These are phyloP conservation scores for Boletus eberwhitei DNA, from an alignment of 768 basidiomycete genomes.

Conservation along the genomic window DNA sequence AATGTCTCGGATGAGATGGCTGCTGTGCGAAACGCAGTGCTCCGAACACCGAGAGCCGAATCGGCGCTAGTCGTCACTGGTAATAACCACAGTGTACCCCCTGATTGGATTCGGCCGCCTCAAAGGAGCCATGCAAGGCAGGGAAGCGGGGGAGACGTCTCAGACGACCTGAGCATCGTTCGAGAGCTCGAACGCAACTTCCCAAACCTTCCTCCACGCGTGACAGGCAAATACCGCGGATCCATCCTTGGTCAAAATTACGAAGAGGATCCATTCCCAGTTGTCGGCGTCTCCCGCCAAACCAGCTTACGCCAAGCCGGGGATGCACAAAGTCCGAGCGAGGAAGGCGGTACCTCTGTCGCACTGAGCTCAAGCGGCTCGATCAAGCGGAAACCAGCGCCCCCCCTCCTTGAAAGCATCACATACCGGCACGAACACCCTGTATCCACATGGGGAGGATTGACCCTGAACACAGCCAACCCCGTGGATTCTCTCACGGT, in stretches of 20 bases:
- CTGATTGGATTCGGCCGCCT: conserved; percentile 16
- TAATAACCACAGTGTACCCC: neutral
- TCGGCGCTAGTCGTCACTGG: conserved; percentile 2
- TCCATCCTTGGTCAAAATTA: conserved; percentile 23
- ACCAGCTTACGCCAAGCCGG: conserved; percentile 15
- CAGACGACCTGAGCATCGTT: conserved; percentile 44
- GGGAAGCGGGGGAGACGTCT: conserved; percentile 30
- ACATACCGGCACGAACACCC: conserved; percentile 1
- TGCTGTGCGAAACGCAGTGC: neutral
- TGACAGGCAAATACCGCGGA: conserved; percentile 27
- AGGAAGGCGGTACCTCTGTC: conserved; percentile 8
- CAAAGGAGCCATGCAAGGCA: conserved; percentile 5
- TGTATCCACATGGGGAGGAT: conserved; percentile 24
- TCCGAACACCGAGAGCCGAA: conserved; percentile 11
- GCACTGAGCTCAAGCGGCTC: conserved; percentile 18
- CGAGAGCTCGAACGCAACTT: conserved; percentile 53
- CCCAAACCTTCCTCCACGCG: conserved; percentile 44
- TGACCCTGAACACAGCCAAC: conserved; percentile 7
- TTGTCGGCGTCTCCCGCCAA: conserved; percentile 25
- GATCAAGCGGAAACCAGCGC: conserved; percentile 32
- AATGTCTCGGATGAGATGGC: conserved; percentile 11
- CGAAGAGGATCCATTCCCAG: conserved; percentile 21
- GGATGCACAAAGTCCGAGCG: conserved; percentile 2
- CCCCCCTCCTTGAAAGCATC: conserved; percentile 24
- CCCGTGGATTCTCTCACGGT: conserved; percentile 1